A percentile compares a stretch with the other conserved stretches of the same genome.
These are phyloP conservation scores for Russula sp. DNA, from an alignment of 768 basidiomycete species.

Conservation along the genomic window DNA sequence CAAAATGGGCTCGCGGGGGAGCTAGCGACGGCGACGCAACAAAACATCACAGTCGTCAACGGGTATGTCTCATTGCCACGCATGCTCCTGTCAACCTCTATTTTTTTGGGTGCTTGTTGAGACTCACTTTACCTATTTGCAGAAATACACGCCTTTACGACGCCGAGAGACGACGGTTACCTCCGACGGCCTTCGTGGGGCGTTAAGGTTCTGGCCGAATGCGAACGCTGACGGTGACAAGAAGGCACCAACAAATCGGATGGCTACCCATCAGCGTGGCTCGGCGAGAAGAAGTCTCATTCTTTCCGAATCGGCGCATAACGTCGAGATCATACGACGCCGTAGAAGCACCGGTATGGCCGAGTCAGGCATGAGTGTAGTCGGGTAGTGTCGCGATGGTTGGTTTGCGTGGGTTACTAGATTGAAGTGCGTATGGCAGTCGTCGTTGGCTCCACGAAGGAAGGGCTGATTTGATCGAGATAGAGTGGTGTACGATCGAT, in stretches of 20 bases:
- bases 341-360: constrained; percentile 18
- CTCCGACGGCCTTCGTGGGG: constrained; percentile 35
- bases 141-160: constrained; percentile 33
- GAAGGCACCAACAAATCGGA: constrained; percentile 7
- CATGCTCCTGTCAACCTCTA: background rate
- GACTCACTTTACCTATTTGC: constrained; percentile 11
- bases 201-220: constrained; percentile 24
- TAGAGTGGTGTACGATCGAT: background rate
- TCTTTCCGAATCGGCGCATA: constrained; percentile 25
- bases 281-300: constrained; percentile 15
- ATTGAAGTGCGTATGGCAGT: background rate
- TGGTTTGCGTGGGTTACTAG: constrained; percentile 1
- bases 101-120: constrained; percentile 11
- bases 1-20: constrained; percentile 38
- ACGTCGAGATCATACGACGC: constrained; percentile 19
- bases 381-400: constrained; percentile 4
- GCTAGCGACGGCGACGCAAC: background rate
- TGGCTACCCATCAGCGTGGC: constrained; percentile 8
- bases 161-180: constrained; percentile 44
- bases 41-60: constrained; percentile 4
- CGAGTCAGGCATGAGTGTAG: constrained; percentile 12
- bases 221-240: constrained; percentile 4
- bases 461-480: background rate
- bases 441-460: background rate
- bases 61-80: constrained; percentile 10